Conservation (phyloP, 1,284 basidiomycete species). For the Trametes sp. region DNA sequence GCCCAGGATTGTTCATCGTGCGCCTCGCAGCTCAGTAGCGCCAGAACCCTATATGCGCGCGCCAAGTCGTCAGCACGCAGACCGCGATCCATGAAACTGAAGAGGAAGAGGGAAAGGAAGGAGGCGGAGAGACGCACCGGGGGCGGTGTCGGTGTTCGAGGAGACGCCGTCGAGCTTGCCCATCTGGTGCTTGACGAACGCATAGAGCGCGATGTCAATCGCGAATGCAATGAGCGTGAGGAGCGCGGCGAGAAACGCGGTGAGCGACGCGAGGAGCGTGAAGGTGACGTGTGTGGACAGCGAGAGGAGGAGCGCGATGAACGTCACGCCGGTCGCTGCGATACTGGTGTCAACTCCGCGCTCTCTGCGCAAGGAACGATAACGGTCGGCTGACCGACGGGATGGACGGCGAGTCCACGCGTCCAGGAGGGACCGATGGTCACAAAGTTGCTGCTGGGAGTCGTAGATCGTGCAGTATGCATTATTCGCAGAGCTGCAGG, state of each 20-base stretch:
- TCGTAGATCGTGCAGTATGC: slow-evolving; percentile 61
- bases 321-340: slow-evolving; percentile 67
- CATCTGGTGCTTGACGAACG: slow-evolving; percentile 63
- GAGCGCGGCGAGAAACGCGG: slow-evolving; percentile 70
- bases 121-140: slow-evolving; percentile 54
- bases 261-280: slow-evolving; percentile 37
- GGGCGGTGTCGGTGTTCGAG: slow-evolving; percentile 59
- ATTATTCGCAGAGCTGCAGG: slow-evolving; percentile 52
- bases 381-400: slow-evolving; percentile 61
- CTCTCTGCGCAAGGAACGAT: neutral
- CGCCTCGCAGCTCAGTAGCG: too few relatives aligned
- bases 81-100: too few relatives aligned
- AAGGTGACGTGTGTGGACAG: slow-evolving; percentile 64
- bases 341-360: slow-evolving; percentile 1
- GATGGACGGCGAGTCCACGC: slow-evolving; percentile 74
- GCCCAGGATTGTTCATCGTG: too few relatives aligned
- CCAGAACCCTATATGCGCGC: slow-evolving; percentile 70
- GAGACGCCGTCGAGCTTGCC: slow-evolving; percentile 52
- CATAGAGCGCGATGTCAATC: slow-evolving; percentile 78
- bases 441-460: slow-evolving; percentile 43
- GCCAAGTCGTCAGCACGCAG: slow-evolving; percentile 3
- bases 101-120: too few relatives aligned
- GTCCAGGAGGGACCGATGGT: slow-evolving; percentile 69
- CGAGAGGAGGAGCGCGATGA: slow-evolving; percentile 68
- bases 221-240: slow-evolving; percentile 74